Base-by-base conservation (phyloP, 2,329 filamentous ascomycete genomes). In the Aspergillus brunneoviolaceus region DNA sequence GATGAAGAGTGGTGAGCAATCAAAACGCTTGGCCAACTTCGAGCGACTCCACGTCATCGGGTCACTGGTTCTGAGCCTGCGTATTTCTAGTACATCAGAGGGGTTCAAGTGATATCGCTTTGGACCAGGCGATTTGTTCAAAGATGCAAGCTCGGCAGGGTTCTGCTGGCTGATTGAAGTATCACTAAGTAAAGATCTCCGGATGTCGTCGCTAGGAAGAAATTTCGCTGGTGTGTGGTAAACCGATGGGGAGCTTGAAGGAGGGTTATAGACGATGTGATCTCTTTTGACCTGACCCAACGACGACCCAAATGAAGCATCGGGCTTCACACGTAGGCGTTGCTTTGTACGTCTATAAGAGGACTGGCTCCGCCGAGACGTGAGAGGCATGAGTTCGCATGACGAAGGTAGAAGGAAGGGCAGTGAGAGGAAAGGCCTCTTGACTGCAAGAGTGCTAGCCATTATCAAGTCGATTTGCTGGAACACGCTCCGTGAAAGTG, bases 181-280 rank as follows among this genome's bases (percentile, higher is more conserved):
- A 55, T 75, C 65, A n/a, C 74, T 63, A 66, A 81, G 80, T 31
- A 86, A 72, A 48, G 72, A 68, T 63, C 80, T 76, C 58, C 87
- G 80, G 23, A 79, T 77, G 74, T 89, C 87, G 63, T 80, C 77
- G 57, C 78, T 71, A 5, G 87, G 87, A 7, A 89, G 79, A 71
- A 89, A 89, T 65, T 87, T 86, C 29, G 80, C 75, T 1, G 87
- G 87, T 1, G 87, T 89, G 70, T 87, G 84, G 69, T 86, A 87
- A 25, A 86, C 82, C 62, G 81, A 86, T 7, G 87, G 86, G 6
- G 84, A 82, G 29, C 85, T 84, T 6, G 86, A 85, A 0, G 87
- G 87, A 39, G 87, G 87, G 66, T 89, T 89, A 80, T 85, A 86
- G 71, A 89, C 81, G 70, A 87, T 86, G 68, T 84, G 81, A 60